Evolutionary conservation across 2,329 filamentous ascomycete genomes (phyloP), one percentile per base, ranked within the genome.

Genomic region (Penicillium sp.): DNA sequence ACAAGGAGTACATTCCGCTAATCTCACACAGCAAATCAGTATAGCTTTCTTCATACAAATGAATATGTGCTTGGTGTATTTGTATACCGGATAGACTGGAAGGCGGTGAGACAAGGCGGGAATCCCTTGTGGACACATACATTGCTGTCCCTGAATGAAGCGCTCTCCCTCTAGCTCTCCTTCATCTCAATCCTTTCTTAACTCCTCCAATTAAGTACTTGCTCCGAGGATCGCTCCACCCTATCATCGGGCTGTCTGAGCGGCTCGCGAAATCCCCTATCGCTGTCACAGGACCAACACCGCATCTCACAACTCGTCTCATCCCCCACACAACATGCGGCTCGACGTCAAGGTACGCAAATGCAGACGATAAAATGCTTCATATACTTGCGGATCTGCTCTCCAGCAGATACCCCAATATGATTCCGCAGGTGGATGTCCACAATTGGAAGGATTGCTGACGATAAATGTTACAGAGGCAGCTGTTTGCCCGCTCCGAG

Each of bases 401-500:
- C 8, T 32, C 18, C 4, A 7, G 13, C 26, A 24, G 38, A 40
- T 39, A 26, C 14, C 2, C 6, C 11, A 7, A 51, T 34, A 51
- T 16, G 29, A 32, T 24, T 26, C 5, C 29, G 24, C 44, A 49
- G 44, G 34, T 16, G 35, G 10, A 16, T 16, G 32, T 20, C 11
- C 52, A 47, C 38, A 44, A 53, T 46, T 53, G 44, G 29, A 31
- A 34, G 24, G 46, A 56, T 61, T 58, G 70, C 79, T 81, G 69
- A 81, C 62, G 48, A 61, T 61, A 31, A 62, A 72, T 68, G 55
- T 57, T 70, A 69, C 61, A 91, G 88, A 86, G 87, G 77, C 89
- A 91, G 78, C 85, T 91, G 69, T 90, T 91, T 80, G 89, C 90
- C 77, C 86, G 92, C 77, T 95, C 90, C 71, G 91, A 97, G 84